phyloP scores from a whole-genome alignment of 2,329 filamentous ascomycete genomes.

The Neodidymelliopsis sp. region DNA sequence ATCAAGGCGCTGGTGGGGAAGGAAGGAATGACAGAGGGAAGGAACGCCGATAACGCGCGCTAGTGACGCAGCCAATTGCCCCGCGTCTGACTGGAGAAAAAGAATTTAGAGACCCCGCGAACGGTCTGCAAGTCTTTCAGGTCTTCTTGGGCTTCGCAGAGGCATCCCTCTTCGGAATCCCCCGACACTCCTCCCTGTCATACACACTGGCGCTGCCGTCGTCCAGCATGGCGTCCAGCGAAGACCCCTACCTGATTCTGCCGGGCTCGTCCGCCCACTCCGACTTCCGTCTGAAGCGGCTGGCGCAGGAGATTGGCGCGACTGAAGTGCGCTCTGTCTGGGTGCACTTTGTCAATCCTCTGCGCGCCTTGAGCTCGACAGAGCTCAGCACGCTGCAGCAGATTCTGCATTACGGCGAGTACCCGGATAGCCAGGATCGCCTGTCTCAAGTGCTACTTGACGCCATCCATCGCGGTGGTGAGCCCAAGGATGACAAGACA shows the following conservation, averaged over 20 bases:
- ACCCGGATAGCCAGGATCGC: constrained; percentile 55
- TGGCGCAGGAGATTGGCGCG: constrained; percentile 57
- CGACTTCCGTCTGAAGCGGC: constrained; percentile 56
- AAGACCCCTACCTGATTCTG: constrained; percentile 53
- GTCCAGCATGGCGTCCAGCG: constrained; percentile 41
- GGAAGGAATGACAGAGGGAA: constrained; percentile 2
- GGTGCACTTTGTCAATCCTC: constrained; percentile 59
- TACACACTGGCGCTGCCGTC: constrained; percentile 19
- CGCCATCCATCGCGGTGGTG: constrained; percentile 57
- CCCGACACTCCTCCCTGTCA: constrained; percentile 19
- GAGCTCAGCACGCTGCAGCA: constrained; percentile 64
- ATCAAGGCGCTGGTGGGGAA: neutral
- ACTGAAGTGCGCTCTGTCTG: constrained; percentile 58
- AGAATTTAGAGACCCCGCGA: constrained; percentile 14
- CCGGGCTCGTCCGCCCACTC: constrained; percentile 64
- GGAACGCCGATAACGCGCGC: constrained; percentile 18
- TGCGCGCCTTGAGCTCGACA: constrained; percentile 48
- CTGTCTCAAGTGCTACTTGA: constrained; percentile 57
- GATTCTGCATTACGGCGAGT: constrained; percentile 66
- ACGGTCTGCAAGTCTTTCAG: constrained; percentile 8
- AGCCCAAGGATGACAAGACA: constrained; percentile 59
- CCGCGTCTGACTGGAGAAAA: constrained; percentile 2
- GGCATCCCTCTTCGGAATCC: constrained; percentile 24
- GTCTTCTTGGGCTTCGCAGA: constrained; percentile 25
- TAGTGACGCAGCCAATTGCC: constrained; percentile 16